phyloP scores from a whole-genome alignment of 352 stramenopile genomes.

The Globisporangium alternatum region DNA sequence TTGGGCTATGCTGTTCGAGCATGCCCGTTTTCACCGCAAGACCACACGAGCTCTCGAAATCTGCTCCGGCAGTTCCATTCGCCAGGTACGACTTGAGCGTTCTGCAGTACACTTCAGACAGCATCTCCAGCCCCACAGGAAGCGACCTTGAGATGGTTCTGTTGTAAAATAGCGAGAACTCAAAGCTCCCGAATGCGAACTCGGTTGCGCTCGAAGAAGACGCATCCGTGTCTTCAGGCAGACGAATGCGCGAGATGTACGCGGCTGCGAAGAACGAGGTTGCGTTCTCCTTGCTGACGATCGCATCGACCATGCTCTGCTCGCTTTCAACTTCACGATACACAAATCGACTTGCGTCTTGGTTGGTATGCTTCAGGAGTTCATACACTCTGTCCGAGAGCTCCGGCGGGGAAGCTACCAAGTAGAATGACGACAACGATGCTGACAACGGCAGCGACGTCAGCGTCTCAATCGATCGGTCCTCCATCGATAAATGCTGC shows the following conservation, averaged over 20 bases:
- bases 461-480: constrained; percentile 40
- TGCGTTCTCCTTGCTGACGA: constrained; percentile 29
- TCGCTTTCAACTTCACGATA: constrained; percentile 20
- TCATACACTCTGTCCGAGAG: constrained; percentile 23
- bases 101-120: constrained; percentile 63
- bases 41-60: constrained; percentile 25
- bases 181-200: constrained; percentile 7
- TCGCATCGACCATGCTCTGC: constrained; percentile 34
- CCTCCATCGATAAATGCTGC: constrained; percentile 30
- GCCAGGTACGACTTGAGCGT: constrained; percentile 9
- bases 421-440: constrained; percentile 36
- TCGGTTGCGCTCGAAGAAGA: constrained; percentile 10
- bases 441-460: constrained; percentile 43
- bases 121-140: constrained; percentile 54
- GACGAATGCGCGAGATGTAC: constrained; percentile 31
- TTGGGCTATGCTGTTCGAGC: constrained; percentile 25
- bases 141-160: constrained; percentile 53
- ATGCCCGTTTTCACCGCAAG: constrained; percentile 50
- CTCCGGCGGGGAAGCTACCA: constrained; percentile 30
- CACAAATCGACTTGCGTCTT: constrained; percentile 15
- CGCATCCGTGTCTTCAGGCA: constrained; percentile 24
- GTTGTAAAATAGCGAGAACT: constrained; percentile 71
- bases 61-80: neutral
- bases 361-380: constrained; percentile 31
- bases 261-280: constrained; percentile 60